phyloP scores from a whole-genome alignment of 139 green algal genomes.

The Zygnema cylindricum region DNA sequence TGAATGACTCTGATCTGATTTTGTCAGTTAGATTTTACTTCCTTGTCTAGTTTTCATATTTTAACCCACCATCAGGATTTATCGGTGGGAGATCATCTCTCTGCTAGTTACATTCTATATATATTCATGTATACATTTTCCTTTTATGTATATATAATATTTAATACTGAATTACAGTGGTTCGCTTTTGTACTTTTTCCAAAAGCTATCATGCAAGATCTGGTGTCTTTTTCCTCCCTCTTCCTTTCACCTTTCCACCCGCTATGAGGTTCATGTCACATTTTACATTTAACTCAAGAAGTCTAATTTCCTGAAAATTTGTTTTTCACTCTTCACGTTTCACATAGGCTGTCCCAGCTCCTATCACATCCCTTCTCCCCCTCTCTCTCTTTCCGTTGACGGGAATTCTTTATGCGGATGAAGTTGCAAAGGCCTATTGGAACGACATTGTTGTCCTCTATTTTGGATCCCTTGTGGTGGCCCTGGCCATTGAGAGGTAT shows the following conservation, averaged over 20 bases:
- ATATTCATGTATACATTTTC: too few relatives aligned
- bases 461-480: constrained; percentile 50
- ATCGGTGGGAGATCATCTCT: too few relatives aligned
- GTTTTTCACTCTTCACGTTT: neutral
- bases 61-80: too few relatives aligned
- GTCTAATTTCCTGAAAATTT: neutral
- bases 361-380: constrained; percentile 50
- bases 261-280: neutral
- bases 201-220: too few relatives aligned
- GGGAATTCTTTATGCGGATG: constrained; percentile 29
- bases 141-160: too few relatives aligned
- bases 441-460: constrained; percentile 52
- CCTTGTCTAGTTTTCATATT: too few relatives aligned
- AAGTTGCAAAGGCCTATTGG: constrained; percentile 34
- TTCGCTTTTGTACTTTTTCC: too few relatives aligned
- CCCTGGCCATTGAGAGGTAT: constrained; percentile 43
- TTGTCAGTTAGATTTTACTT: too few relatives aligned
- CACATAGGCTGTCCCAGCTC: constrained; percentile 35
- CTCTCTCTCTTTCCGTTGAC: constrained; percentile 25
- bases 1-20: too few relatives aligned
- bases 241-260: neutral
- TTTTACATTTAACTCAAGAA: neutral
- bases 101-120: too few relatives aligned
- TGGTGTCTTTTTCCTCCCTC: neutral
- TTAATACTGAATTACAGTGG: too few relatives aligned